These are phyloP conservation scores for Trichoderma hamatum DNA, from an alignment of 2,329 filamentous ascomycete genomes.

Conservation along the genomic window DNA sequence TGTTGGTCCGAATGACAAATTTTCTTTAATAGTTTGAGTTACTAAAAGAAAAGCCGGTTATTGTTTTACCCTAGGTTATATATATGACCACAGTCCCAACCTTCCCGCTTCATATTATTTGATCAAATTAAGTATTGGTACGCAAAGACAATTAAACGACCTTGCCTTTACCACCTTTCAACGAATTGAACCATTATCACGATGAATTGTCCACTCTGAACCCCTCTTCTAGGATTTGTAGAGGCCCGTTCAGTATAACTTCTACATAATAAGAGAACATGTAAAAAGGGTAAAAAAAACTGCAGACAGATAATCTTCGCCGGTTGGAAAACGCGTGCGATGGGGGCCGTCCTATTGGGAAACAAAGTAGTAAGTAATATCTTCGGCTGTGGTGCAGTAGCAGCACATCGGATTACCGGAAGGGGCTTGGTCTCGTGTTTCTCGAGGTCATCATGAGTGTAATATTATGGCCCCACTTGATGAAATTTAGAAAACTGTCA, in stretches of 20 bases:
- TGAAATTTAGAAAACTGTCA: neutral
- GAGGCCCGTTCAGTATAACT: neutral
- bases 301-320: too few relatives aligned
- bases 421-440: neutral
- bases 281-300: too few relatives aligned
- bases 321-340: neutral
- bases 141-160: neutral
- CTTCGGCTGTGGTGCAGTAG: neutral
- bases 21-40: neutral
- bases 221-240: neutral
- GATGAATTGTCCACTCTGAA: neutral
- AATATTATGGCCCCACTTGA: neutral
- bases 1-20: neutral
- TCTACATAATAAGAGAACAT: too few relatives aligned
- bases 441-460: neutral
- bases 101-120: neutral
- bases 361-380: neutral
- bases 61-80: neutral
- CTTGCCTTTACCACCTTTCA: neutral
- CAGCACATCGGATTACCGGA: neutral
- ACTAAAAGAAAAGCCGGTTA: neutral
- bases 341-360: neutral
- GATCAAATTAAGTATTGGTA: neutral
- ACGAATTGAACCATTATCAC: neutral
- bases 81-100: neutral